These are phyloP conservation scores for Sporothrix inflata DNA, from an alignment of 2,329 filamentous ascomycete species.

Conservation along the genomic window DNA sequence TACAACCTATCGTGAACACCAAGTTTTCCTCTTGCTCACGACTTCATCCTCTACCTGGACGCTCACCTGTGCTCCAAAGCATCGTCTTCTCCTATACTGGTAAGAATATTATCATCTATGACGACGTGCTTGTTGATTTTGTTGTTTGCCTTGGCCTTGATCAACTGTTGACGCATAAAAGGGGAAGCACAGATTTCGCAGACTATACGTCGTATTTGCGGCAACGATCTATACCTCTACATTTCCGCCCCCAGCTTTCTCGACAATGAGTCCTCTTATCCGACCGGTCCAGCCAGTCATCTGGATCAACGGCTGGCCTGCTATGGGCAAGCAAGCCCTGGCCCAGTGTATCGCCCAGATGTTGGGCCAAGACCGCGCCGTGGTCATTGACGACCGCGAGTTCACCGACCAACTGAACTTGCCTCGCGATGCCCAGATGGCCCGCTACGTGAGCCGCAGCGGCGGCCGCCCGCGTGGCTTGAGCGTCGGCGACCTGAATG, in stretches of 20 bases:
- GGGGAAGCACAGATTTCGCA: neutral
- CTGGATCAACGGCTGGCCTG: constrained; percentile 43
- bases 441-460: constrained; percentile 3
- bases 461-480: neutral
- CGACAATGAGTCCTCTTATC: neutral
- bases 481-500: neutral
- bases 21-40: neutral
- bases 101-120: neutral
- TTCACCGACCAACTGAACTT: constrained; percentile 30
- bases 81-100: neutral
- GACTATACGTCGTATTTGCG: neutral
- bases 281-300: constrained; percentile 36
- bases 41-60: neutral
- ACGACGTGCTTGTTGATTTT: neutral
- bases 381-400: constrained; percentile 36
- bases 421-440: constrained; percentile 25
- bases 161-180: neutral
- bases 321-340: constrained; percentile 41
- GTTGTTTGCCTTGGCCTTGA: neutral
- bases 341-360: constrained; percentile 41
- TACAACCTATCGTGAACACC: neutral
- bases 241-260: neutral
- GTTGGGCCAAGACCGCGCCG: constrained; percentile 39
- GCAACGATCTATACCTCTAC: neutral
- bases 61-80: neutral